Conservation (phyloP, 495 filamentous ascomycete genomes). For the Trichocladium antarcticum region DNA sequence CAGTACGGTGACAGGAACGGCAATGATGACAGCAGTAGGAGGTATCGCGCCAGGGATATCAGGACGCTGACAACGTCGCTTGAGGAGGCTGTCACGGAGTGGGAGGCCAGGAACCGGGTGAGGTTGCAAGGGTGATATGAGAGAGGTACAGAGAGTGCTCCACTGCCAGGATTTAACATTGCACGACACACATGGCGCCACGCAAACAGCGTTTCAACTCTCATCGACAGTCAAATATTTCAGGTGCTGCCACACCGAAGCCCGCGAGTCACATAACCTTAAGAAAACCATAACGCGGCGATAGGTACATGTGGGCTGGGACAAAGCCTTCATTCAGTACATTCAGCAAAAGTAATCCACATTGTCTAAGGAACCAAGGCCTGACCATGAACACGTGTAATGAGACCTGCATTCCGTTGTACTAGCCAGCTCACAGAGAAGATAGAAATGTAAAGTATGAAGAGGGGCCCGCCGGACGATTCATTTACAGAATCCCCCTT, state of each 20-base stretch:
- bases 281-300: too few species aligned
- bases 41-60: slow-evolving; percentile 27
- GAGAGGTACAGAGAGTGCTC: too few species aligned
- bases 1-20: slow-evolving; percentile 12
- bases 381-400: not conserved
- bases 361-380: not conserved
- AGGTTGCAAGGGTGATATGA: slow-evolving; percentile 2
- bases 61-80: slow-evolving; percentile 20
- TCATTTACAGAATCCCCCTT: not conserved
- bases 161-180: too few species aligned
- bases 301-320: too few species aligned
- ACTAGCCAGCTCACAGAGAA: not conserved
- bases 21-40: not conserved
- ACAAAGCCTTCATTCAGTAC: too few species aligned
- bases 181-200: too few species aligned
- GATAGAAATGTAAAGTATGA: not conserved
- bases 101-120: slow-evolving; percentile 27
- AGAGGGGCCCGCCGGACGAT: not conserved
- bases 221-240: too few species aligned
- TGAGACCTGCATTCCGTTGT: slow-evolving; percentile 1
- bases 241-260: too few species aligned
- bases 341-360: too few species aligned
- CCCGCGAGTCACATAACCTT: too few species aligned
- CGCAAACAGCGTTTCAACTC: too few species aligned
- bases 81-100: slow-evolving; percentile 22